These are phyloP conservation scores for Iris pallida DNA, from an alignment of 116 monocot species.

Conservation along the genomic window DNA sequence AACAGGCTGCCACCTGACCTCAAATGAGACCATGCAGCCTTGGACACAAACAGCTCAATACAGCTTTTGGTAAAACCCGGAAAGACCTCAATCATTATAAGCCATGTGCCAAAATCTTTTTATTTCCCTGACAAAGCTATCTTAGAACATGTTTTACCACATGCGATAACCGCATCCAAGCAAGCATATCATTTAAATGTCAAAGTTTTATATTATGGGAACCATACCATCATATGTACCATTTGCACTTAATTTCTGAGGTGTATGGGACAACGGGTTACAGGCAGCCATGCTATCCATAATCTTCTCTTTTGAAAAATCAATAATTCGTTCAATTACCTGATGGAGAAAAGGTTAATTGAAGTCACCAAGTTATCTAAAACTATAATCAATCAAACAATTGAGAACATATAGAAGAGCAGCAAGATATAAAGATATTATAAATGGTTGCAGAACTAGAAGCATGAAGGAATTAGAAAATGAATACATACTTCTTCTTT, in stretches of 20 bases:
- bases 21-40: too few relatives aligned
- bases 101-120: too few relatives aligned
- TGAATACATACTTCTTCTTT: conserved; percentile 80
- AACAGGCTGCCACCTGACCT: too few relatives aligned
- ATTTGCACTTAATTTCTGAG: conserved; percentile 71
- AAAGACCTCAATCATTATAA: too few relatives aligned
- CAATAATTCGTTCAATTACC: conserved; percentile 93
- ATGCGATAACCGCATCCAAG: background rate
- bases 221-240: conserved; percentile 52
- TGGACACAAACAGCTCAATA: too few relatives aligned
- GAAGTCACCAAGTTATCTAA: conserved; percentile 11
- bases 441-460: conserved; percentile 1
- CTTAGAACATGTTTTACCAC: background rate
- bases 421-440: background rate
- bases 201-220: background rate
- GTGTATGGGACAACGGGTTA: conserved; percentile 59
- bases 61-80: too few relatives aligned
- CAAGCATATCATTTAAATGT: background rate
- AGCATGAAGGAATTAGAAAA: background rate
- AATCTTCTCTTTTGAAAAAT: conserved; percentile 86
- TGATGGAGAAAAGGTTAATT: conserved; percentile 24
- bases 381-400: background rate
- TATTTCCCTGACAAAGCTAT: too few relatives aligned
- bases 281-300: conserved; percentile 68
- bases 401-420: background rate